phyloP scores from a whole-genome alignment of 805 yeast species.

The Candida odintsovae region DNA sequence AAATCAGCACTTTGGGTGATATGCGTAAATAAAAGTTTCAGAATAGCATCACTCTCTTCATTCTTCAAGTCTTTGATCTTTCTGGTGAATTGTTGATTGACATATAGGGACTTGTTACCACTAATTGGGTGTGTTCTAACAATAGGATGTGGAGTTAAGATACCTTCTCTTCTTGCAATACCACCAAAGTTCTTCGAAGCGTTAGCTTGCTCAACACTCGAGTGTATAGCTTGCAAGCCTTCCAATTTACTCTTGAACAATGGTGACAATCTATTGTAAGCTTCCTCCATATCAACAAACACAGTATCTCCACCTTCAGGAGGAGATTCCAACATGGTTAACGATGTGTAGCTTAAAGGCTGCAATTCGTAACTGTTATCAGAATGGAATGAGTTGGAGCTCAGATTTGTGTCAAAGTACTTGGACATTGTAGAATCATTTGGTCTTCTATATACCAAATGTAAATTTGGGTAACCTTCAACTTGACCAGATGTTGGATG shows the following conservation, averaged over 20 bases:
- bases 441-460: conserved; percentile 38
- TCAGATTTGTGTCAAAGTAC: conserved; percentile 4
- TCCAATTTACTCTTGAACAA: conserved; percentile 39
- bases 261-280: conserved; percentile 48
- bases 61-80: conserved; percentile 48
- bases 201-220: conserved; percentile 35
- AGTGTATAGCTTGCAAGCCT: conserved; percentile 39
- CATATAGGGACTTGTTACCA: conserved; percentile 53
- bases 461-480: conserved; percentile 49
- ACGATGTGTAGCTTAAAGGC: conserved; percentile 51
- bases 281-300: conserved; percentile 48
- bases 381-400: conserved; percentile 38
- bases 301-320: conserved; percentile 48
- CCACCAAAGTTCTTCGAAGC: conserved; percentile 43
- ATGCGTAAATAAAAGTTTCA: conserved; percentile 39
- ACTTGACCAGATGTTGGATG: conserved; percentile 74
- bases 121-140: conserved; percentile 63
- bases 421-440: conserved; percentile 8
- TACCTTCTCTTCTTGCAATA: conserved; percentile 38
- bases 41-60: conserved; percentile 43
- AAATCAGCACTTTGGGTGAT: conserved; percentile 38
- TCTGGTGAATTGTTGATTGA: conserved; percentile 45
- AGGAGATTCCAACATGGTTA: conserved; percentile 47
- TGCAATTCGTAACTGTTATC: conserved; percentile 51
- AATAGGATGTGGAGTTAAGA: conserved; percentile 39